Evolutionary conservation across 768 basidiomycete species (phyloP).

Genomic region (Hygrophorus russula): DNA sequence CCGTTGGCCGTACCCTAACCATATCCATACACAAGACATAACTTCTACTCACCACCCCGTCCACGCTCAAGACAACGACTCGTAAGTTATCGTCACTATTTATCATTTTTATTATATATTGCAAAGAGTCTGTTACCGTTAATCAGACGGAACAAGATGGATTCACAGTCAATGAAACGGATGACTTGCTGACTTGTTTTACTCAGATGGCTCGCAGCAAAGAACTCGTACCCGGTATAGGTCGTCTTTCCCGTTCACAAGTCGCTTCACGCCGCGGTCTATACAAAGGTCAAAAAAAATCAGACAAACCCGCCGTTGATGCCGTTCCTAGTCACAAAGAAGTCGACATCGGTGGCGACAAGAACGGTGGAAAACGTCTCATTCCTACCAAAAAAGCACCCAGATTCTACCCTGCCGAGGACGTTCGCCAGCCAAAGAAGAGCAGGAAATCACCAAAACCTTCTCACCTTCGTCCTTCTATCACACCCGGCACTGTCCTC

Average conservation of each 20-base stretch:
- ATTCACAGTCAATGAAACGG: background rate
- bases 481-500: constrained; percentile 89
- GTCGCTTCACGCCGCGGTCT: constrained; percentile 73
- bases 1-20: background rate
- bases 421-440: constrained; percentile 84
- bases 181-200: constrained; percentile 4
- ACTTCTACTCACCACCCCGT: too few relatives aligned
- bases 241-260: constrained; percentile 74
- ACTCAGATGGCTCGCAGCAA: constrained; percentile 77
- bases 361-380: constrained; percentile 83
- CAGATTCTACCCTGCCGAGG: constrained; percentile 92
- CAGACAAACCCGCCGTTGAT: constrained; percentile 49
- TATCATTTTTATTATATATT: too few relatives aligned
- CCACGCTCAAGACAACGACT: too few relatives aligned
- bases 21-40: background rate
- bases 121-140: too few relatives aligned
- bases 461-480: constrained; percentile 70
- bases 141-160: constrained; percentile 1
- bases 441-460: constrained; percentile 80
- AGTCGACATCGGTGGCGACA: constrained; percentile 78
- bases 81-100: too few relatives aligned
- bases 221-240: constrained; percentile 73
- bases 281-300: constrained; percentile 78
- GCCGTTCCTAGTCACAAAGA: constrained; percentile 56
- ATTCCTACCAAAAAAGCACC: constrained; percentile 80